A percentile compares a stretch with the other conserved stretches of the same genome.
These are phyloP conservation scores for Straminergon stramineum DNA, from an alignment of 225 moss, liverwort and hornwort genomes.

Conservation along the genomic window DNA sequence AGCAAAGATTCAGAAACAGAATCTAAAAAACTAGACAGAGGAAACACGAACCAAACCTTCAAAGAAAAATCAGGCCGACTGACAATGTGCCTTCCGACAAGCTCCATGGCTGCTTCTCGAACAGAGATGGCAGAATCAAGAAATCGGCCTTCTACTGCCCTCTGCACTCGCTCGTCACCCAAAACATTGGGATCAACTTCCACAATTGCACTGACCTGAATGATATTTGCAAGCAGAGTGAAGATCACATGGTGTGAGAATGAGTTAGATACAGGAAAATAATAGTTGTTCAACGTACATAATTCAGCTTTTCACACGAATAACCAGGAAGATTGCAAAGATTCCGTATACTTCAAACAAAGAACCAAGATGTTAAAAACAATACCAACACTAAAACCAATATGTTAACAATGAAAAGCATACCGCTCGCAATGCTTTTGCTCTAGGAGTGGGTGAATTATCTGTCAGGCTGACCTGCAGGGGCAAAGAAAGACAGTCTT, in stretches of 20 bases:
- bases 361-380: not conserved
- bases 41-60: constrained; percentile 35
- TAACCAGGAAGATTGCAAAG: not conserved
- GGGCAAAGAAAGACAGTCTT: not conserved
- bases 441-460: constrained; percentile 87
- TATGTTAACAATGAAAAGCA: not conserved
- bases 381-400: not conserved
- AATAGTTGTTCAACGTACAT: not conserved
- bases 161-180: constrained; percentile 86
- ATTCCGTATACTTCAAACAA: not conserved
- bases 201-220: constrained; percentile 80
- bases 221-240: not conserved
- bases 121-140: constrained; percentile 98
- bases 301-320: not conserved
- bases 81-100: constrained; percentile 93
- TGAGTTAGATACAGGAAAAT: not conserved
- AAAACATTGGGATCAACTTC: constrained; percentile 86
- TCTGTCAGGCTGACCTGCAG: constrained; percentile 79
- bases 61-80: constrained; percentile 87
- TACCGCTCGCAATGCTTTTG: constrained; percentile 95
- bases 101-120: constrained; percentile 96
- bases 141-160: constrained; percentile 93
- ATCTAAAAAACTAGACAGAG: not conserved
- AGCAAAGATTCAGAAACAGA: not conserved
- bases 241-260: not conserved